Base-by-base conservation (phyloP, 2,329 filamentous ascomycete species). In the Curvularia verruculosa region DNA sequence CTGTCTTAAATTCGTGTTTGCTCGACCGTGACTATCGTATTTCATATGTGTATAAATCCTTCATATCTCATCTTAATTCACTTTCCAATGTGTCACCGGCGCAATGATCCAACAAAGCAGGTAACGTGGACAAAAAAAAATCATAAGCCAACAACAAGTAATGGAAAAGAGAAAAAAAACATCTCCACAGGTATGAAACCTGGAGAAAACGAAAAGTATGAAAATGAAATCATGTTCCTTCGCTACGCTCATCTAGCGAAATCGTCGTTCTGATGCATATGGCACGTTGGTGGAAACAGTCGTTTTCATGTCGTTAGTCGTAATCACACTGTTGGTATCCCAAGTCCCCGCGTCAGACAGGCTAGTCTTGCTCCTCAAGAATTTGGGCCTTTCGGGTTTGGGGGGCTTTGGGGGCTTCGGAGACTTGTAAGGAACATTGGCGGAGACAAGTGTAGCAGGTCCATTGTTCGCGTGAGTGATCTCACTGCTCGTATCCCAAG, bases 401-500 rank as follows among this genome's bases (percentile, higher is more conserved):
- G 39, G 24, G 12, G 47, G 47, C 21, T 51, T 51, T 15, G 15
- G 28, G 19, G 49, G 41, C 36, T 15, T 49, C 40, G 28, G 37
- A 31, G 39, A 9, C 41, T 49, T 52, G 26, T 57, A 57, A 15
- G 54, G 51, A 9, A 26, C 44, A 8, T 57, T 56, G 15, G 43
- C 21, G 8, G 54, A 57, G 18, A 57, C 54, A 3, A 46, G 12
- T 12, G 54, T 57, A 24, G 54, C 44, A 13, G 54, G 54, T 4
- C 54, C 54, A 15, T 57, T 54, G 39, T 57, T 57, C 8, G 54
- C 54, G 13, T 58, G 55, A 23, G 55, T 58, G 18, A 54, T 46
- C 28, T 58, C 55, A 40, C 55, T 58, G 46, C 54, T 57, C 15
- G 54, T 57, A 10, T 57, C 54, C 55, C 55, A 58, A 10, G 55